Percentiles rank a stretch among this genome's conserved stretches.
These are phyloP conservation scores for Jamesozyma lodderae DNA, from an alignment of 805 yeast species.

Conservation along the genomic window DNA sequence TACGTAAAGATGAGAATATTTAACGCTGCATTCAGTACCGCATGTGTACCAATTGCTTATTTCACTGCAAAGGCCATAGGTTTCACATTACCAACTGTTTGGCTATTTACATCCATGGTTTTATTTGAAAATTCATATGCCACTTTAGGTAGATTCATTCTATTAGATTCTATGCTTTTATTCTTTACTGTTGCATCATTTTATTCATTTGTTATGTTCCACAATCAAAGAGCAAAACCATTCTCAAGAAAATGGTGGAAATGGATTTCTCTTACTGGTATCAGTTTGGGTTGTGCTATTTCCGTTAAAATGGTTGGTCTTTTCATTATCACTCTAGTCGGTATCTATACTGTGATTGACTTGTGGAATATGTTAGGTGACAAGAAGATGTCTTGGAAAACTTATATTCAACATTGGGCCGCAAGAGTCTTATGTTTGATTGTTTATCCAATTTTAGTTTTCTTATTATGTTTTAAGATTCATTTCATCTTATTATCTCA, in stretches of 20 bases:
- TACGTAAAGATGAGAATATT: slow-evolving; percentile 60
- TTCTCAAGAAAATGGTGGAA: slow-evolving; percentile 89
- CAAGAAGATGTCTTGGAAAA: slow-evolving; percentile 38
- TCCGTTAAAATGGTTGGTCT: slow-evolving; percentile 96
- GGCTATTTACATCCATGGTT: slow-evolving; percentile 55
- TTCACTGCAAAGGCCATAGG: slow-evolving; percentile 56
- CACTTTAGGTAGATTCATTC: slow-evolving; percentile 63
- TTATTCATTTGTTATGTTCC: slow-evolving; percentile 48
- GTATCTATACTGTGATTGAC: slow-evolving; percentile 80
- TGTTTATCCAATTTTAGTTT: slow-evolving; percentile 53
- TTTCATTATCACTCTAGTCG: slow-evolving; percentile 79
- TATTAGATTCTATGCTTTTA: slow-evolving; percentile 66
- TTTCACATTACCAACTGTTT: slow-evolving; percentile 40
- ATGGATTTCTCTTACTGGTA: slow-evolving; percentile 80
- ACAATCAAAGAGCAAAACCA: slow-evolving; percentile 36
- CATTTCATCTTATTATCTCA: slow-evolving; percentile 69
- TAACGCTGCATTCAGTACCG: slow-evolving; percentile 57
- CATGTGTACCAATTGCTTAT: slow-evolving; percentile 64
- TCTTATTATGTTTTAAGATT: slow-evolving; percentile 58
- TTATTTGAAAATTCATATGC: slow-evolving; percentile 61
- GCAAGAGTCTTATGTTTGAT: slow-evolving; percentile 57
- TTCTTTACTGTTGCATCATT: slow-evolving; percentile 70
- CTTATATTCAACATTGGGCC: slow-evolving; percentile 53
- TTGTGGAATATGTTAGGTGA: slow-evolving; percentile 81
- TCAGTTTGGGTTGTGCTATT: slow-evolving; percentile 80